Conservation (phyloP, 805 yeast species). For the Wickerhamiella nectarea region DNA sequence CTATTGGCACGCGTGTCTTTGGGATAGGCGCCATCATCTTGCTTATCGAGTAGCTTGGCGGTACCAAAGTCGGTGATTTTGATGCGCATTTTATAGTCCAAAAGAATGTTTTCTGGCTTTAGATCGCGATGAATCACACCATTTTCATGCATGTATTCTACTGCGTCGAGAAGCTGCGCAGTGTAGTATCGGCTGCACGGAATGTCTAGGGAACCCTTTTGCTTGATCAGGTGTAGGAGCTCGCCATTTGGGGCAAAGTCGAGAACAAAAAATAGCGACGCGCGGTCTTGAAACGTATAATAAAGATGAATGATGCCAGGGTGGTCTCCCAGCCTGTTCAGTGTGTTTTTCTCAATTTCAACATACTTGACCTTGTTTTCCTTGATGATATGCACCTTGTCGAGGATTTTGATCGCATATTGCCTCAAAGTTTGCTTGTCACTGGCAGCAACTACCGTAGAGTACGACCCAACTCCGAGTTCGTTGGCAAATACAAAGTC, state of each 20-base stretch:
- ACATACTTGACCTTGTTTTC: constrained; percentile 94
- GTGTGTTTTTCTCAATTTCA: constrained; percentile 82
- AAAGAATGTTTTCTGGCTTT: constrained; percentile 84
- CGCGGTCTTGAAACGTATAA: constrained; percentile 89
- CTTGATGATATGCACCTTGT: constrained; percentile 82
- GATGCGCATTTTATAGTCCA: constrained; percentile 72
- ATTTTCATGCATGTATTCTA: constrained; percentile 72
- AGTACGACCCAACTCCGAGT: constrained; percentile 91
- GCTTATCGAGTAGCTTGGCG: constrained; percentile 55
- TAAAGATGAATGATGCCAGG: constrained; percentile 88
- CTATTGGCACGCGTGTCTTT: constrained; percentile 38
- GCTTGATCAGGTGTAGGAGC: constrained; percentile 53
- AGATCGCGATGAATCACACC: constrained; percentile 90
- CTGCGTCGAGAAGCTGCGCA: constrained; percentile 79
- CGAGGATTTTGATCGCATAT: constrained; percentile 82
- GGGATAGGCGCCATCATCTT: constrained; percentile 23
- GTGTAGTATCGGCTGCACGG: constrained; percentile 65
- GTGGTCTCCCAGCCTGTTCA: constrained; percentile 77
- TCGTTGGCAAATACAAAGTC: constrained; percentile 83
- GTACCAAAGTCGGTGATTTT: constrained; percentile 97
- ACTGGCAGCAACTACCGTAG: constrained; percentile 79
- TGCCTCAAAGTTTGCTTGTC: constrained; percentile 61
- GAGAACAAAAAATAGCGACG: constrained; percentile 75
- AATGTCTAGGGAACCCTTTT: constrained; percentile 59
- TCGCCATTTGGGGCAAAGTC: constrained; percentile 97